These are phyloP conservation scores for Limnanthes douglasii DNA, from an alignment of 345 rosid genomes.

Conservation along the genomic window DNA sequence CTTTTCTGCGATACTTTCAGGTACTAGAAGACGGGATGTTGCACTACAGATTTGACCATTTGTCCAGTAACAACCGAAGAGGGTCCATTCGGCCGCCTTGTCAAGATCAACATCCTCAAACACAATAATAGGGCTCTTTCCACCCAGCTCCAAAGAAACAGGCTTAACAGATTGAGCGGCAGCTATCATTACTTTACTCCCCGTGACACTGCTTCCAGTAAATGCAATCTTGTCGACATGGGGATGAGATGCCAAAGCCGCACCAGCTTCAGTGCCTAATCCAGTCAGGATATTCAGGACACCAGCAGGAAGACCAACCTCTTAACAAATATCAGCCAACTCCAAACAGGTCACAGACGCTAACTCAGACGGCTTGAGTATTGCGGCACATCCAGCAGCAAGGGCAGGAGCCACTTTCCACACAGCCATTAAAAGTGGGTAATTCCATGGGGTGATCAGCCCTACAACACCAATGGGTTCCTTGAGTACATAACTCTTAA, in stretches of 20 bases:
- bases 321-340: constrained; percentile 52
- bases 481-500: constrained; percentile 53
- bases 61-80: constrained; percentile 69
- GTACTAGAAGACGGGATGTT: constrained; percentile 63
- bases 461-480: constrained; percentile 95
- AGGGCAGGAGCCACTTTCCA: constrained; percentile 99
- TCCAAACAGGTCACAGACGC: constrained; percentile 85
- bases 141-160: constrained; percentile 62
- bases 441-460: constrained; percentile 94
- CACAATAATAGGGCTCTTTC: constrained; percentile 60
- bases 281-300: constrained; percentile 64
- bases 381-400: constrained; percentile 90
- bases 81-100: constrained; percentile 56
- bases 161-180: constrained; percentile 66
- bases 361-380: constrained; percentile 82
- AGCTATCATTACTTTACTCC: constrained; percentile 48
- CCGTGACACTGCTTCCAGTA: constrained; percentile 66
- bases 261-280: constrained; percentile 69
- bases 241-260: constrained; percentile 65
- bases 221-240: constrained; percentile 63
- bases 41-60: constrained; percentile 82
- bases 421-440: constrained; percentile 78
- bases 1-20: constrained; percentile 43
- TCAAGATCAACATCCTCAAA: constrained; percentile 67
- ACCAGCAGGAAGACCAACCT: constrained; percentile 66